Percentiles rank a stretch among this genome's conserved stretches.
These are phyloP conservation scores for Detonula confervacea DNA, from an alignment of 352 stramenopile genomes.

Conservation along the genomic window DNA sequence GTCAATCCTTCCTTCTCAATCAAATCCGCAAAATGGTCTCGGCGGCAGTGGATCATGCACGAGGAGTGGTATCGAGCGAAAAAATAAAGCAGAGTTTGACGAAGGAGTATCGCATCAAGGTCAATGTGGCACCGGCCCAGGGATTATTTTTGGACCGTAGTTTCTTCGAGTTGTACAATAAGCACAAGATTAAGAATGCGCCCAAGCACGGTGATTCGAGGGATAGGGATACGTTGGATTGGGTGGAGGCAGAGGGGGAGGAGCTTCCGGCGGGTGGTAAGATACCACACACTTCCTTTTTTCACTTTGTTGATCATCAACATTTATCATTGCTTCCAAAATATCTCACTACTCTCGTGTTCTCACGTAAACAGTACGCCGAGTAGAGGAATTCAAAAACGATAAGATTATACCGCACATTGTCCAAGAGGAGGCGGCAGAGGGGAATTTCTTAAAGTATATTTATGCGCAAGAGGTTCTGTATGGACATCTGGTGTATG, in stretches of 20 bases:
- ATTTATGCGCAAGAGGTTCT: conserved; percentile 70
- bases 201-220: conserved; percentile 32
- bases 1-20: conserved; percentile 97
- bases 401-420: conserved; percentile 78
- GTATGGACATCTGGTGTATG: conserved; percentile 48
- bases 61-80: conserved; percentile 55
- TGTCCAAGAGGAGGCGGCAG: conserved; percentile 73
- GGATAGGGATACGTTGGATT: conserved; percentile 59
- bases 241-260: conserved; percentile 35
- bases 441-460: conserved; percentile 86
- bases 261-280: conserved; percentile 41
- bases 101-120: conserved; percentile 54
- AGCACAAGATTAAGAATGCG: conserved; percentile 59
- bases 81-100: conserved; percentile 61
- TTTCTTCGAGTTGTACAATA: conserved; percentile 81
- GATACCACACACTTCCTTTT: not conserved
- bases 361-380: conserved; percentile 15
- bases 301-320: conserved; percentile 12
- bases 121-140: conserved; percentile 76
- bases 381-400: conserved; percentile 74
- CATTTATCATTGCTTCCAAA: not conserved
- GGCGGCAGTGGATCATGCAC: conserved; percentile 73
- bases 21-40: conserved; percentile 98
- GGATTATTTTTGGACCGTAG: conserved; percentile 84
- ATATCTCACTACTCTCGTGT: not conserved